A percentile compares a stretch with the other conserved stretches of the same genome.
Evolutionary conservation across 345 rosid species (phyloP).

Genomic region (Eucalyptus fibrosa): DNA sequence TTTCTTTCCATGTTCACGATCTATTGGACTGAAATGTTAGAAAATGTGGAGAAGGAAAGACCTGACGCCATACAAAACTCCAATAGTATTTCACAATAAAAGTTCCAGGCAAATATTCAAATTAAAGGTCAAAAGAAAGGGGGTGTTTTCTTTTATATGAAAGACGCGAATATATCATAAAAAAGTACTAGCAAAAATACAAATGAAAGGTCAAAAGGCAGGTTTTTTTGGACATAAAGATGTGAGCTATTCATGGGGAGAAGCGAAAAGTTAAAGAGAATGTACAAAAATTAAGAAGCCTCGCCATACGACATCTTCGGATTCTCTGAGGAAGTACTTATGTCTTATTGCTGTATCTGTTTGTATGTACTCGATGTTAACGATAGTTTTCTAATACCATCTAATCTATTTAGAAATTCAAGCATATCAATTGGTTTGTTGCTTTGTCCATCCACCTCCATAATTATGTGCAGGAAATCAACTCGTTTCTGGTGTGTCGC

Average conservation of each 20-base stretch:
- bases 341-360: neutral
- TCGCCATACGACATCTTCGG: neutral
- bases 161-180: neutral
- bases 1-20: neutral
- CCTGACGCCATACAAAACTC: neutral
- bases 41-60: neutral
- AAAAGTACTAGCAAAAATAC: neutral
- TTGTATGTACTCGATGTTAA: neutral
- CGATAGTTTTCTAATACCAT: neutral
- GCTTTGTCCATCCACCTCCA: neutral
- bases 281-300: neutral
- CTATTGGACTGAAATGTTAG: neutral
- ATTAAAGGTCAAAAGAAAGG: neutral
- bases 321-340: neutral
- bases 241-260: neutral
- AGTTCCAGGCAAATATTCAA: neutral
- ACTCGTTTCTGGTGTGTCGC: neutral
- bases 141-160: neutral
- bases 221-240: neutral
- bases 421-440: neutral
- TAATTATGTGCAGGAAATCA: neutral
- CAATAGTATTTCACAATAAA: neutral
- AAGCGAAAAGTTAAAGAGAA: neutral
- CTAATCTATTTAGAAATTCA: neutral
- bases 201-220: neutral